These are phyloP conservation scores for Avicennia marina DNA, from an alignment of 257 asterid species.

Conservation along the genomic window DNA sequence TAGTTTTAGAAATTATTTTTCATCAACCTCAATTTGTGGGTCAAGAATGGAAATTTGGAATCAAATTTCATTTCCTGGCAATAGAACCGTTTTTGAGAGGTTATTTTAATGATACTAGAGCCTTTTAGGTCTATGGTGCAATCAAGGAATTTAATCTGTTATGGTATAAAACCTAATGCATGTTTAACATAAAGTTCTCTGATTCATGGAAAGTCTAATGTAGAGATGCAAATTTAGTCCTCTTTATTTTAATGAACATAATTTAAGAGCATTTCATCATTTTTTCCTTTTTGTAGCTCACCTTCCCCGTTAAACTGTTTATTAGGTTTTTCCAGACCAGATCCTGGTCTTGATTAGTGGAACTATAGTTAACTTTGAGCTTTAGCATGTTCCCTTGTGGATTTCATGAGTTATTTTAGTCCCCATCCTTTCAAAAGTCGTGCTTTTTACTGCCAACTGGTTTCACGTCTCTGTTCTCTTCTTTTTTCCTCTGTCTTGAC, in stretches of 20 bases:
- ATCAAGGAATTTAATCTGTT: too few relatives aligned
- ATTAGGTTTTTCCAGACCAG: not conserved
- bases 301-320: not conserved
- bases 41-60: not conserved
- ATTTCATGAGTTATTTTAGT: too few relatives aligned
- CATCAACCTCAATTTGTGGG: not conserved
- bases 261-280: not conserved
- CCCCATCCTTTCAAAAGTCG: too few relatives aligned
- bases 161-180: not conserved
- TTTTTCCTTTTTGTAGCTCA: not conserved
- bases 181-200: not conserved
- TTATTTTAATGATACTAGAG: constrained; percentile 2
- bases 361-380: not conserved
- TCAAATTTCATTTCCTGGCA: not conserved
- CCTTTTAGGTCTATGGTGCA: too few relatives aligned
- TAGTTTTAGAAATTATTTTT: not conserved
- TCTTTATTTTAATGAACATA: not conserved
- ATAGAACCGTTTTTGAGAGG: not conserved
- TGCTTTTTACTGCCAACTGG: not conserved
- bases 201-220: not conserved
- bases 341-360: not conserved
- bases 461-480: not conserved
- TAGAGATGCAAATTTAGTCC: constrained; percentile 1
- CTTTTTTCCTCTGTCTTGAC: not conserved
- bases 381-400: not conserved